Evolutionary conservation across 495 filamentous ascomycete genomes (phyloP).

Genomic region (Hypomontagnella monticulosa): DNA sequence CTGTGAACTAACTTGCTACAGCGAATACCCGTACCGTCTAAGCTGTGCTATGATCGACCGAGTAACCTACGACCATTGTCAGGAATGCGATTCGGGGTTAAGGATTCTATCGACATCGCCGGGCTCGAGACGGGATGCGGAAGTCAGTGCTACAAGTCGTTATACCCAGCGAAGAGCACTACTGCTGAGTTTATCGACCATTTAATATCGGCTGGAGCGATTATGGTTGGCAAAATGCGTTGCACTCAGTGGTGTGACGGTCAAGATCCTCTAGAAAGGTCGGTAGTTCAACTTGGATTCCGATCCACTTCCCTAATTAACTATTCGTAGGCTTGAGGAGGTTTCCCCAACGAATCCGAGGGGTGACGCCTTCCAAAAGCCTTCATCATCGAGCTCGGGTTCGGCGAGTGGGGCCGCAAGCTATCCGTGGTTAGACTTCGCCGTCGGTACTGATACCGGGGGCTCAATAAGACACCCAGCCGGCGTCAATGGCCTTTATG

Average conservation of each 20-base stretch:
- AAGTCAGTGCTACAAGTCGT: constrained; percentile 46
- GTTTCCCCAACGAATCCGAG: constrained; percentile 63
- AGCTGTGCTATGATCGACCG: constrained; percentile 59
- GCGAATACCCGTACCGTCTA: constrained; percentile 57
- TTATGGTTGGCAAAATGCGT: constrained; percentile 68
- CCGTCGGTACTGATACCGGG: constrained; percentile 57
- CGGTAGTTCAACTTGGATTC: not conserved
- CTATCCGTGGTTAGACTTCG: constrained; percentile 66
- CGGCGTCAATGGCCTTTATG: constrained; percentile 49
- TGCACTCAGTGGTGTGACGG: constrained; percentile 67
- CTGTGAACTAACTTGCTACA: constrained; percentile 36
- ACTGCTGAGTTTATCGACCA: constrained; percentile 62
- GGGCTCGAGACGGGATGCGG: constrained; percentile 68
- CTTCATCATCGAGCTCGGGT: constrained; percentile 59
- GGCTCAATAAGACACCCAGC: constrained; percentile 53
- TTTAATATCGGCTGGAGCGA: constrained; percentile 68
- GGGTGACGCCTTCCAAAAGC: constrained; percentile 65
- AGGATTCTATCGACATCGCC: constrained; percentile 68
- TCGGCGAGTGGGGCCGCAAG: constrained; percentile 57
- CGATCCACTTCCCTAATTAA: not conserved
- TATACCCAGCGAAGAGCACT: constrained; percentile 57
- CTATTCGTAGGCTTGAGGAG: constrained; percentile 2
- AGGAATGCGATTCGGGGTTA: constrained; percentile 66
- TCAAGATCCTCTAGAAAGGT: constrained; percentile 60
- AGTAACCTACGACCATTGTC: constrained; percentile 55